These are phyloP conservation scores for Calonectria naviculata DNA, from an alignment of 2,329 filamentous ascomycete species.

Conservation along the genomic window DNA sequence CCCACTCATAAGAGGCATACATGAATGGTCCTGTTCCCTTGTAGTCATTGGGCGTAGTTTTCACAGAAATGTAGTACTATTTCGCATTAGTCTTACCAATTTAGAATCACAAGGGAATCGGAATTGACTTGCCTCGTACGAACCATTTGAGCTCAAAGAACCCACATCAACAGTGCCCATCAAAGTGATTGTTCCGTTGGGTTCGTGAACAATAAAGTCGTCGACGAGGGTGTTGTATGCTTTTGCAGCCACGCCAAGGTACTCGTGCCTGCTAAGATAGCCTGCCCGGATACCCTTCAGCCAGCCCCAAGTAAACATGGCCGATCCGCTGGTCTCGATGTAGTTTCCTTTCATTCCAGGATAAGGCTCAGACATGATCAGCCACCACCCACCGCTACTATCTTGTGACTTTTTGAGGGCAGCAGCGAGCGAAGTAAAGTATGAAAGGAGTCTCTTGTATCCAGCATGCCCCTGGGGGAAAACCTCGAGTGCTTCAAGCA, in stretches of 20 bases:
- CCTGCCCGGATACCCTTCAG: constrained; percentile 51
- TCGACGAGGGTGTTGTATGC: constrained; percentile 47
- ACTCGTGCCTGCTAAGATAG: constrained; percentile 21
- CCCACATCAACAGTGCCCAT: constrained; percentile 63
- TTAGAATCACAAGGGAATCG: not conserved
- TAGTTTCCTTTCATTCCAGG: constrained; percentile 62
- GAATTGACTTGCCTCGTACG: constrained; percentile 54
- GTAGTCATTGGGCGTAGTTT: constrained; percentile 23
- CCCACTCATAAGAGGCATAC: constrained; percentile 35
- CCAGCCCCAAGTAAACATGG: constrained; percentile 65
- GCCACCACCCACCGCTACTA: constrained; percentile 57
- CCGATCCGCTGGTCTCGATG: constrained; percentile 66
- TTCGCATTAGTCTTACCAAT: not conserved
- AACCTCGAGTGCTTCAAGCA: constrained; percentile 30
- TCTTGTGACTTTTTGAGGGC: constrained; percentile 30
- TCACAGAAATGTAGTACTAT: constrained; percentile 30
- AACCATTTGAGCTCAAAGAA: constrained; percentile 57
- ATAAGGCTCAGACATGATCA: constrained; percentile 63
- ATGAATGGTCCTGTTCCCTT: constrained; percentile 33
- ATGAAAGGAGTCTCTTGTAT: constrained; percentile 20
- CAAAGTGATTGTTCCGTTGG: constrained; percentile 57
- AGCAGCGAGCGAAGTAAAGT: constrained; percentile 20
- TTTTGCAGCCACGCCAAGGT: constrained; percentile 19
- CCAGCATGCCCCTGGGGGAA: constrained; percentile 28
- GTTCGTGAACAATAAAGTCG: constrained; percentile 54